Evolutionary conservation across 305 asterid genomes (phyloP).

Genomic region (Fraxinus velutina): DNA sequence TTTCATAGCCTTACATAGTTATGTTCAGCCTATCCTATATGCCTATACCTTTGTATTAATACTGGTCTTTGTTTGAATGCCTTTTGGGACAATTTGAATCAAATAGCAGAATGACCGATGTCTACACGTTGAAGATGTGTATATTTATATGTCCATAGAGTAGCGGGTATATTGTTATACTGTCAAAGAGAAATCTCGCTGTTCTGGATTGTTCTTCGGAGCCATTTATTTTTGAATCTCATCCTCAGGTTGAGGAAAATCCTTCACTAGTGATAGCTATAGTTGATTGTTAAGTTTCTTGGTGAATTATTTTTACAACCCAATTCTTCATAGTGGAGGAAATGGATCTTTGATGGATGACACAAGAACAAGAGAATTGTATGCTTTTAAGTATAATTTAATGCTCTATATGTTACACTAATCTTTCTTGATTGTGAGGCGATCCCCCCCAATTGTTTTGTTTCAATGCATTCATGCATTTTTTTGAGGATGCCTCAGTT

Average conservation of each 20-base stretch:
- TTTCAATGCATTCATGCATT: not conserved
- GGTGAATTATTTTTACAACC: not conserved
- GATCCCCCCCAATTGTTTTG: not conserved
- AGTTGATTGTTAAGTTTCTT: slow-evolving; percentile 7
- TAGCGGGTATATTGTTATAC: slow-evolving; percentile 3
- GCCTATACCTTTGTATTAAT: not conserved
- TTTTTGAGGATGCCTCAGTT: not conserved
- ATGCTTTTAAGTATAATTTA: not conserved
- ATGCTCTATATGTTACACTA: not conserved
- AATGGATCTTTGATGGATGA: slow-evolving; percentile 6
- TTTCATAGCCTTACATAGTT: not conserved
- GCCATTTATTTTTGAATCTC: slow-evolving; percentile 12
- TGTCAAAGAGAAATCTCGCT: slow-evolving; percentile 11
- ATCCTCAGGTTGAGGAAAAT: slow-evolving; percentile 13
- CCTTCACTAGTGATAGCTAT: not conserved
- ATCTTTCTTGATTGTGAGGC: not conserved
- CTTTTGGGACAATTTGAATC: not conserved
- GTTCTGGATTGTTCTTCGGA: slow-evolving; percentile 4
- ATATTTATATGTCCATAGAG: not conserved
- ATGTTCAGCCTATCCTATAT: not conserved
- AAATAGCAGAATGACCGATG: slow-evolving; percentile 1
- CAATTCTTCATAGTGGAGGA: not conserved
- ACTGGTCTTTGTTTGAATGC: not conserved
- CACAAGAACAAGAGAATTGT: not conserved
- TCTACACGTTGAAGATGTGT: not conserved